phyloP scores from a whole-genome alignment of 768 basidiomycete species.

The Mycena alexandri region DNA sequence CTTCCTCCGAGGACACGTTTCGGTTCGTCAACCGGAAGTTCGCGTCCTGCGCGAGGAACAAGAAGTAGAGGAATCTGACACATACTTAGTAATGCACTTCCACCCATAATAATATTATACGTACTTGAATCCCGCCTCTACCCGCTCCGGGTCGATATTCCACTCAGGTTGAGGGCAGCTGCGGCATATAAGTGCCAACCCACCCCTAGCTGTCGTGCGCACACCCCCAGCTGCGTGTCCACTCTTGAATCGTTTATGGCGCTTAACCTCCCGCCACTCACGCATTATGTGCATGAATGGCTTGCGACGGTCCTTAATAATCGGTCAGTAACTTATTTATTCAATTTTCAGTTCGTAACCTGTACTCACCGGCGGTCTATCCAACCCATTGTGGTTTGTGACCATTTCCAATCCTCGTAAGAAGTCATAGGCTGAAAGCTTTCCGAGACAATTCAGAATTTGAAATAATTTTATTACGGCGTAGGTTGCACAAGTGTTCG shows the following conservation, averaged over 20 bases:
- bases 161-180: conserved; percentile 30
- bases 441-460: conserved; percentile 26
- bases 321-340: background rate
- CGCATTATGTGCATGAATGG: conserved; percentile 25
- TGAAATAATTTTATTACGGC: conserved; percentile 20
- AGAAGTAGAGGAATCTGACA: background rate
- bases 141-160: background rate
- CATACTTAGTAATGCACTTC: too few species aligned
- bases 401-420: conserved; percentile 8
- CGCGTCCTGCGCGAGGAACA: conserved; percentile 7
- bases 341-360: background rate
- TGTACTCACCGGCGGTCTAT: conserved; percentile 9
- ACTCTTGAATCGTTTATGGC: conserved; percentile 7
- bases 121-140: too few species aligned
- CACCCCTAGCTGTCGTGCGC: background rate
- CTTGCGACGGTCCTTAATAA: conserved; percentile 19
- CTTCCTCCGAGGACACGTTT: background rate
- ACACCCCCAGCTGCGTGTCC: conserved; percentile 28
- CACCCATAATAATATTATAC: too few species aligned
- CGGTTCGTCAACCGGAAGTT: conserved; percentile 8
- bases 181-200: conserved; percentile 25
- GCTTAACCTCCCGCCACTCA: conserved; percentile 28
- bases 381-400: conserved; percentile 12
- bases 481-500: conserved; percentile 28
- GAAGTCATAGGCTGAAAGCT: conserved; percentile 30